A percentile compares a stretch with the other conserved stretches of the same genome.
Conservation (phyloP, 2,329 filamentous ascomycete species). For the Trichoderma gracile region DNA sequence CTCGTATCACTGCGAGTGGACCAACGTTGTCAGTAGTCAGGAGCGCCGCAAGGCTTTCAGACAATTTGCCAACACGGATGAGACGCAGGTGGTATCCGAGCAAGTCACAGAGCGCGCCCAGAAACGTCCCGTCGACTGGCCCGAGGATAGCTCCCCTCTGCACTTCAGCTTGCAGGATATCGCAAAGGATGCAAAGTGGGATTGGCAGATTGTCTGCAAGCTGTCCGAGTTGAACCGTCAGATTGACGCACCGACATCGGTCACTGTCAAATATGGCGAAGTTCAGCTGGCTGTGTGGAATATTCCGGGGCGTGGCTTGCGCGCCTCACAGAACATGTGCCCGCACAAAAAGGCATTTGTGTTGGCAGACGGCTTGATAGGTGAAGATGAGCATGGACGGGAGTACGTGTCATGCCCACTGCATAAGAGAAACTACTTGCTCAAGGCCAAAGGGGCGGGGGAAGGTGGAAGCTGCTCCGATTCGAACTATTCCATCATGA, state of each 20-base stretch:
- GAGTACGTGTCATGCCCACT: constrained; percentile 71
- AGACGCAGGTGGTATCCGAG: constrained; percentile 70
- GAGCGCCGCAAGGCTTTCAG: constrained; percentile 68
- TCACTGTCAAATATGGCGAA: constrained; percentile 80
- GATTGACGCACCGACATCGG: constrained; percentile 42
- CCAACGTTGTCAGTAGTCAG: constrained; percentile 72
- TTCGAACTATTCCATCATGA: constrained; percentile 73
- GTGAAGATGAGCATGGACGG: constrained; percentile 53
- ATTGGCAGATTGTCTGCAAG: constrained; percentile 80
- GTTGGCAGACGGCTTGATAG: constrained; percentile 81
- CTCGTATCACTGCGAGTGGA: constrained; percentile 90
- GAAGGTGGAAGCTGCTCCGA: constrained; percentile 62
- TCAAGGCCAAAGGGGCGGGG: constrained; percentile 70
- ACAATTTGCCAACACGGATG: constrained; percentile 81
- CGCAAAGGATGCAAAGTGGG: constrained; percentile 58
- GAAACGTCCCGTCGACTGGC: constrained; percentile 74
- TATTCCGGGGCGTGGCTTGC: constrained; percentile 71
- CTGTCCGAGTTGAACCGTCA: constrained; percentile 64
- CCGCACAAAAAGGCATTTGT: constrained; percentile 89
- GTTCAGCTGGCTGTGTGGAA: constrained; percentile 89
- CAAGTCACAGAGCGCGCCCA: constrained; percentile 72
- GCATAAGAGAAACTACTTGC: constrained; percentile 79
- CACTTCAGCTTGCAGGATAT: constrained; percentile 67
- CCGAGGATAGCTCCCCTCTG: constrained; percentile 63
- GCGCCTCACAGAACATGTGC: constrained; percentile 92